Conservation (phyloP, 148 eudicot genomes). For the Rhododendron ovatum region DNA sequence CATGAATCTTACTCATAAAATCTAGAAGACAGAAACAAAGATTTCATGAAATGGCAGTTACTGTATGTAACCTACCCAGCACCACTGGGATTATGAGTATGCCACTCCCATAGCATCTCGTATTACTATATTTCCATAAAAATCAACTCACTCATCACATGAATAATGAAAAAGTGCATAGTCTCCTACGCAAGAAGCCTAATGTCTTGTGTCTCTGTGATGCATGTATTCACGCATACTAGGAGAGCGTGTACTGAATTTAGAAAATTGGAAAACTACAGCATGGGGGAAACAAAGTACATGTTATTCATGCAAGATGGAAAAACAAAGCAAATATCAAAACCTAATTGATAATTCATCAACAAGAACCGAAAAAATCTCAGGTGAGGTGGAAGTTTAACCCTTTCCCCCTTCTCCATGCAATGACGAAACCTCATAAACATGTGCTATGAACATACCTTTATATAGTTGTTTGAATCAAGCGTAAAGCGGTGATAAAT, state of each 20-base stretch:
- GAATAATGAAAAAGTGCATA: not conserved
- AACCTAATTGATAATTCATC: not conserved
- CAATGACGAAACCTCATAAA: not conserved
- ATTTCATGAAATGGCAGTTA: not conserved
- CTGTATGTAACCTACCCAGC: not conserved
- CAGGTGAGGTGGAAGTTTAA: not conserved
- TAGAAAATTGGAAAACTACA: not conserved
- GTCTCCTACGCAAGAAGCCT: not conserved
- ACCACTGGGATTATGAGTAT: not conserved
- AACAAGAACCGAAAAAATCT: not conserved
- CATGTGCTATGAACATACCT: conserved; percentile 38
- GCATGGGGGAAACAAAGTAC: not conserved
- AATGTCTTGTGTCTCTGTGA: not conserved
- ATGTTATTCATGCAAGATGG: not conserved
- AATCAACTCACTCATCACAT: not conserved
- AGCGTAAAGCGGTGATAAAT: conserved; percentile 96
- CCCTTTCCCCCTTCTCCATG: not conserved
- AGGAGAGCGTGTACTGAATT: not conserved
- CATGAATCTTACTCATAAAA: not conserved
- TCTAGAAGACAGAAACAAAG: not conserved
- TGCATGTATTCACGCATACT: not conserved
- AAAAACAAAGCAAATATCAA: not conserved
- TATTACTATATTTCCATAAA: not conserved
- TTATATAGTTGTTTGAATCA: conserved; percentile 83
- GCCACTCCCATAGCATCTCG: not conserved